These are phyloP conservation scores for Curvularia spicifera DNA, from an alignment of 2,329 filamentous ascomycete species.

Conservation along the genomic window DNA sequence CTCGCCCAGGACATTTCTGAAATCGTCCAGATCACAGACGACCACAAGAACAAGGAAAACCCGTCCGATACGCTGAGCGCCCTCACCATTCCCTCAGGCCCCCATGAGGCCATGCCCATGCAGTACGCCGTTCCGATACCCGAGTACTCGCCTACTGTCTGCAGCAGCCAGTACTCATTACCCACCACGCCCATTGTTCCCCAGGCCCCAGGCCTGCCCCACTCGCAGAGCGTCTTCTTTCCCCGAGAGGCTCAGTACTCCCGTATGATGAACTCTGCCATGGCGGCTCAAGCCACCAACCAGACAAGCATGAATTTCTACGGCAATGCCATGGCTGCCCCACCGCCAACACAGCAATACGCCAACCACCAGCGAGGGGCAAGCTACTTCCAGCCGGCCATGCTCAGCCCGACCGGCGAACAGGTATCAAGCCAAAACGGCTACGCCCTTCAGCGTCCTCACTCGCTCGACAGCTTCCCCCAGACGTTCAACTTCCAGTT, in stretches of 20 bases:
- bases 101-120: slow-evolving; percentile 22
- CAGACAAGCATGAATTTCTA: slow-evolving; percentile 22
- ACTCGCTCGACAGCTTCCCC: slow-evolving; percentile 36
- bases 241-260: slow-evolving; percentile 25
- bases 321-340: slow-evolving; percentile 16
- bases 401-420: slow-evolving; percentile 32
- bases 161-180: slow-evolving; percentile 35
- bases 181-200: slow-evolving; percentile 36
- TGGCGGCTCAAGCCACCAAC: slow-evolving; percentile 18
- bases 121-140: slow-evolving; percentile 29
- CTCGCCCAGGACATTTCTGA: slow-evolving; percentile 76
- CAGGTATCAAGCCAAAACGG: slow-evolving; percentile 24
- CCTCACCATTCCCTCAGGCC: slow-evolving; percentile 26
- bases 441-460: slow-evolving; percentile 32
- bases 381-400: slow-evolving; percentile 28
- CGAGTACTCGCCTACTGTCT: slow-evolving; percentile 31
- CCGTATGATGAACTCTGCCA: slow-evolving; percentile 17
- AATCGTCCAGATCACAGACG: slow-evolving; percentile 97
- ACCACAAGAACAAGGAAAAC: slow-evolving; percentile 75
- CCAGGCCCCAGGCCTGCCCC: slow-evolving; percentile 27
- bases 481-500: slow-evolving; percentile 29
- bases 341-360: slow-evolving; percentile 19
- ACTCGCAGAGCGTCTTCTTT: slow-evolving; percentile 30
- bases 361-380: slow-evolving; percentile 29
- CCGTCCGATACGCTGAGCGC: slow-evolving; percentile 30